A percentile compares a stretch with the other conserved stretches of the same genome.
phyloP scores from a whole-genome alignment of 2,329 filamentous ascomycete species.

The Fusarium proliferatum region DNA sequence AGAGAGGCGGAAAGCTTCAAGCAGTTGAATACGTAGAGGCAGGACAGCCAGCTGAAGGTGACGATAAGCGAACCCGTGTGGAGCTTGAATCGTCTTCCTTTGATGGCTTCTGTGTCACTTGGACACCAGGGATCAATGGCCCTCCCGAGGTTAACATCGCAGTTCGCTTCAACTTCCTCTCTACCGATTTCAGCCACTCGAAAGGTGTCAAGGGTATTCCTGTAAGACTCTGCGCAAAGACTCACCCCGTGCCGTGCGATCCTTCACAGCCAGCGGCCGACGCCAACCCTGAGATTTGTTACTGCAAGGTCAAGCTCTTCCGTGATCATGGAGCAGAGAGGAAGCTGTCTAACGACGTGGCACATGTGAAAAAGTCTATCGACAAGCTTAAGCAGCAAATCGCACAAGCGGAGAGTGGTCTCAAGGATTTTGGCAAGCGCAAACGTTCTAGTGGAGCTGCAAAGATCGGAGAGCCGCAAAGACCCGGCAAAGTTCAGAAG shows the following conservation, averaged over 20 bases:
- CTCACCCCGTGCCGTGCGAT: slow-evolving; percentile 71
- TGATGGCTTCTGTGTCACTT: slow-evolving; percentile 91
- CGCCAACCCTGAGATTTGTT: slow-evolving; percentile 78
- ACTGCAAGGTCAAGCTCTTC: slow-evolving; percentile 97
- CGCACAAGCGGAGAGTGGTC: slow-evolving; percentile 75
- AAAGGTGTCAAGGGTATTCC: slow-evolving; percentile 99
- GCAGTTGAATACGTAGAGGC: slow-evolving; percentile 92
- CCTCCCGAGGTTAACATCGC: slow-evolving; percentile 83
- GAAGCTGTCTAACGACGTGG: slow-evolving; percentile 93
- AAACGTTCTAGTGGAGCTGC: slow-evolving; percentile 65
- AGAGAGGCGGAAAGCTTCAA: slow-evolving; percentile 89
- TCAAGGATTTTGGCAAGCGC: slow-evolving; percentile 74
- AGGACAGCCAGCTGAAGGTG: slow-evolving; percentile 67
- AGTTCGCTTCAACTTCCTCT: slow-evolving; percentile 97
- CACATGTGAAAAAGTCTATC: slow-evolving; percentile 95
- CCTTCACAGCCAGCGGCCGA: slow-evolving; percentile 60
- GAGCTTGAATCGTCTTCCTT: slow-evolving; percentile 84
- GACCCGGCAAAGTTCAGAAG: slow-evolving; percentile 86
- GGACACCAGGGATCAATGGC: slow-evolving; percentile 79
- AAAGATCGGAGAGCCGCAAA: slow-evolving; percentile 62
- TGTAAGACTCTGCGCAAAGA: slow-evolving; percentile 92
- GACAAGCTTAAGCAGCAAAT: slow-evolving; percentile 97
- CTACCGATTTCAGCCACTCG: slow-evolving; percentile 98
- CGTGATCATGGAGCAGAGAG: slow-evolving; percentile 94
- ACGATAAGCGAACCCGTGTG: slow-evolving; percentile 74